Percentiles rank a stretch among this genome's conserved stretches.
These are phyloP conservation scores for Fusarium ambrosium DNA, from an alignment of 2,329 filamentous ascomycete genomes.

Conservation along the genomic window DNA sequence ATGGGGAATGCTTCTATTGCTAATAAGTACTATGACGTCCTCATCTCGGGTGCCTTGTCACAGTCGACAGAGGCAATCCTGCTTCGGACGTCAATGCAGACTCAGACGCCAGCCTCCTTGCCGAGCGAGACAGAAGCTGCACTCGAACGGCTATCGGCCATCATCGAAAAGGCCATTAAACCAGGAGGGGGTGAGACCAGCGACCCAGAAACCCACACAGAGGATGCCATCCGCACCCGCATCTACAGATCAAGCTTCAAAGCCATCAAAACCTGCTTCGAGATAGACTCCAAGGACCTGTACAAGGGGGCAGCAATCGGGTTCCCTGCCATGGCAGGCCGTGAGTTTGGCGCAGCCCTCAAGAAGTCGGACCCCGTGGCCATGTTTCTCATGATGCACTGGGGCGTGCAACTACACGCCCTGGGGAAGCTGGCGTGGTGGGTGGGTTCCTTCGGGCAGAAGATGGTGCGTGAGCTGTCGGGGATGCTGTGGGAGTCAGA, in stretches of 20 bases:
- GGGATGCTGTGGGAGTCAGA: conserved; percentile 22
- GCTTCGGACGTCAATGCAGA: conserved; percentile 17
- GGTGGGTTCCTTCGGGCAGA: conserved; percentile 40
- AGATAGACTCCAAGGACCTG: conserved; percentile 51
- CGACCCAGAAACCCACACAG: background rate
- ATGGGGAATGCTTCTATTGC: conserved; percentile 37
- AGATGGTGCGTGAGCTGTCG: conserved; percentile 41
- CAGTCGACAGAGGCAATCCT: conserved; percentile 32
- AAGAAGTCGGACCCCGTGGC: conserved; percentile 52
- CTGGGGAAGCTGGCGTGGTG: conserved; percentile 44
- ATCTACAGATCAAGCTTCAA: conserved; percentile 44
- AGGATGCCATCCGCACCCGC: conserved; percentile 2
- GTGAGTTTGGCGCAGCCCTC: conserved; percentile 49
- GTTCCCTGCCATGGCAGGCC: conserved; percentile 49
- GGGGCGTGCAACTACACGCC: conserved; percentile 52
- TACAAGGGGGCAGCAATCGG: conserved; percentile 50
- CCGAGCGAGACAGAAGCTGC: conserved; percentile 18
- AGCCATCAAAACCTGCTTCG: conserved; percentile 52
- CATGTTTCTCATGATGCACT: conserved; percentile 54
- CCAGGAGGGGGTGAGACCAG: background rate
- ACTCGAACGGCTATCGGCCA: conserved; percentile 6
- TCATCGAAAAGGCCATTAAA: conserved; percentile 35
- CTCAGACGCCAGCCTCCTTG: conserved; percentile 7
- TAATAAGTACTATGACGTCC: conserved; percentile 29
- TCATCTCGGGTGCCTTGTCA: conserved; percentile 36